Conservation (phyloP, 2,329 filamentous ascomycete genomes). For the Rutstroemia sp. region DNA sequence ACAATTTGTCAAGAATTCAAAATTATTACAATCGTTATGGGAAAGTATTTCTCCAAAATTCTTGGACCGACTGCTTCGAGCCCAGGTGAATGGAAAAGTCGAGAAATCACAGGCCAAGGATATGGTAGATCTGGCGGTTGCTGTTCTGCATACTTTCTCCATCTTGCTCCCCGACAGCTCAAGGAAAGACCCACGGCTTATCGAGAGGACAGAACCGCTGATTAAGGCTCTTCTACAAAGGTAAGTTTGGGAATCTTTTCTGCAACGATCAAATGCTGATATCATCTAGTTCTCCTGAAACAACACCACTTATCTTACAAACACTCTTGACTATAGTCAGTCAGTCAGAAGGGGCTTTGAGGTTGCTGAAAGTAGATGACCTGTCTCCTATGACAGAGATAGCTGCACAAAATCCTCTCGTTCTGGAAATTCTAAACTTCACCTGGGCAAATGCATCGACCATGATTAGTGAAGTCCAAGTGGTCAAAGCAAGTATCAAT, state of each 20-base stretch:
- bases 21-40: slow-evolving; percentile 46
- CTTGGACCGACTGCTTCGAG: slow-evolving; percentile 53
- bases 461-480: slow-evolving; percentile 24
- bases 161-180: slow-evolving; percentile 45
- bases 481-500: slow-evolving; percentile 38
- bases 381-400: slow-evolving; percentile 49
- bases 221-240: slow-evolving; percentile 46
- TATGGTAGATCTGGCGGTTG: slow-evolving; percentile 57
- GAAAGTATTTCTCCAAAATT: slow-evolving; percentile 53
- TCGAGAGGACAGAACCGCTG: slow-evolving; percentile 45
- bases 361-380: slow-evolving; percentile 43
- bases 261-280: slow-evolving; percentile 10
- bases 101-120: slow-evolving; percentile 41
- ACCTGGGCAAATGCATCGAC: slow-evolving; percentile 47
- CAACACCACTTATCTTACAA: slow-evolving; percentile 46
- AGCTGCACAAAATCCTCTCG: slow-evolving; percentile 44
- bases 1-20: slow-evolving; percentile 40
- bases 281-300: slow-evolving; percentile 41
- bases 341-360: slow-evolving; percentile 41
- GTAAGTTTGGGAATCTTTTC: slow-evolving; percentile 30
- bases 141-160: slow-evolving; percentile 55
- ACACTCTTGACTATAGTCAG: slow-evolving; percentile 50
- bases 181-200: slow-evolving; percentile 39
- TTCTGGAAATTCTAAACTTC: slow-evolving; percentile 47
- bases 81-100: slow-evolving; percentile 36